These are phyloP conservation scores for Hemisphaericaspora nanyangensis DNA, from an alignment of 805 yeast genomes.

Conservation along the genomic window DNA sequence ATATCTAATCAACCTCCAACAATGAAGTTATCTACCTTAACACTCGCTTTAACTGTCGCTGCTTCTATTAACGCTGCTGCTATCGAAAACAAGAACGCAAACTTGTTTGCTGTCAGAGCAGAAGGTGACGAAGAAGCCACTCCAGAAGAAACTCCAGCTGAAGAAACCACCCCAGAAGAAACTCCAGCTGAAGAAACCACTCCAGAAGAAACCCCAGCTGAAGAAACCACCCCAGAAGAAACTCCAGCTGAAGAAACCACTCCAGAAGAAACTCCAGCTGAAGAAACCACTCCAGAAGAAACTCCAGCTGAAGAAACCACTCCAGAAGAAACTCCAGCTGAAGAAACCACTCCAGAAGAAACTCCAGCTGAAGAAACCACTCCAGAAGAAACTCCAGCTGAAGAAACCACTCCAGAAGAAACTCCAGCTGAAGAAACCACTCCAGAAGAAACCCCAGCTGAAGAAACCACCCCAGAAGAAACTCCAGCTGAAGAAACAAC, in stretches of 20 bases:
- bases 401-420: conserved; percentile 2
- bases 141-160: not conserved
- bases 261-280: conserved; percentile 1
- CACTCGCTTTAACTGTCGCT: conserved; percentile 11
- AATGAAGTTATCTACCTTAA: conserved; percentile 13
- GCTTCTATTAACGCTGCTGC: conserved; percentile 8
- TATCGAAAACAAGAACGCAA: not conserved
- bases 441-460: conserved; percentile 1
- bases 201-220: conserved; percentile 3
- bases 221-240: conserved; percentile 5
- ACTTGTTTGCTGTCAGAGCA: conserved; percentile 6
- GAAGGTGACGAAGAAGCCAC: conserved; percentile 4
- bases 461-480: conserved; percentile 2
- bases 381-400: conserved; percentile 1
- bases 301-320: not conserved
- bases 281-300: conserved; percentile 2
- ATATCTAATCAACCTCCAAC: no score
- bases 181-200: conserved; percentile 6
- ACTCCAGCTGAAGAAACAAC: not conserved
- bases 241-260: conserved; percentile 3
- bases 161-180: conserved; percentile 2
- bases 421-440: conserved; percentile 4
- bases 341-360: not conserved
- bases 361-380: conserved; percentile 4
- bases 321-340: not conserved